phyloP scores from a whole-genome alignment of 345 rosid genomes.

The Pistacia integerrima region DNA sequence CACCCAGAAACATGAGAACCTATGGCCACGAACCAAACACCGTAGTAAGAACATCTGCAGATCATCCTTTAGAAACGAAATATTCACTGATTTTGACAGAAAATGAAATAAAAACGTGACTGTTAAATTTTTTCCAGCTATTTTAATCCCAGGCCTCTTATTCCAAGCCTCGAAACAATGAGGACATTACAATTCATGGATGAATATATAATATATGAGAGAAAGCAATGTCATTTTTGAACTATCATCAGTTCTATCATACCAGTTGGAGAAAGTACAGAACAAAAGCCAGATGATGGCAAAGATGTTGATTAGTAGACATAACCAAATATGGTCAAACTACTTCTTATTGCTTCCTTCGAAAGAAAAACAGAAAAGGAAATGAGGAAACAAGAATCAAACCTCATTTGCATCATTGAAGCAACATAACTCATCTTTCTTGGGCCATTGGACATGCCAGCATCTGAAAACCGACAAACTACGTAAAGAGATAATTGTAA shows the following conservation, averaged over 20 bases:
- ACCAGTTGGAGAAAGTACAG: background rate
- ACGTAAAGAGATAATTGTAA: background rate
- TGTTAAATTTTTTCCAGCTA: too few species aligned
- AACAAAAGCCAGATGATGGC: too few species aligned
- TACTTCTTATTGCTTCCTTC: background rate
- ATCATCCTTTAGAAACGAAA: too few species aligned
- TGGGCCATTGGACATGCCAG: slow-evolving; percentile 50
- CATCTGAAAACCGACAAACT: slow-evolving; percentile 32
- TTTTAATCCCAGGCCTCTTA: background rate
- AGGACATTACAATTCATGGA: background rate
- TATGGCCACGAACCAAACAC: slow-evolving; percentile 5
- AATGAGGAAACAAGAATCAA: slow-evolving; percentile 13
- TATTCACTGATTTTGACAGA: background rate
- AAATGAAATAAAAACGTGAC: background rate
- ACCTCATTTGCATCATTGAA: slow-evolving; percentile 66
- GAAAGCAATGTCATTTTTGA: background rate
- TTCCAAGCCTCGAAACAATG: background rate
- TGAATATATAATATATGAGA: background rate
- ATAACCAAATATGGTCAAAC: background rate
- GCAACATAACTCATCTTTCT: slow-evolving; percentile 32
- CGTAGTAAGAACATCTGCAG: background rate
- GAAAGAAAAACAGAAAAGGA: background rate
- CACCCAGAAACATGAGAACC: slow-evolving; percentile 39
- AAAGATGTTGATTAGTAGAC: background rate
- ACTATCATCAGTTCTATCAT: background rate